These are phyloP conservation scores for Daldinia loculata DNA, from an alignment of 495 filamentous ascomycete species.

Conservation along the genomic window DNA sequence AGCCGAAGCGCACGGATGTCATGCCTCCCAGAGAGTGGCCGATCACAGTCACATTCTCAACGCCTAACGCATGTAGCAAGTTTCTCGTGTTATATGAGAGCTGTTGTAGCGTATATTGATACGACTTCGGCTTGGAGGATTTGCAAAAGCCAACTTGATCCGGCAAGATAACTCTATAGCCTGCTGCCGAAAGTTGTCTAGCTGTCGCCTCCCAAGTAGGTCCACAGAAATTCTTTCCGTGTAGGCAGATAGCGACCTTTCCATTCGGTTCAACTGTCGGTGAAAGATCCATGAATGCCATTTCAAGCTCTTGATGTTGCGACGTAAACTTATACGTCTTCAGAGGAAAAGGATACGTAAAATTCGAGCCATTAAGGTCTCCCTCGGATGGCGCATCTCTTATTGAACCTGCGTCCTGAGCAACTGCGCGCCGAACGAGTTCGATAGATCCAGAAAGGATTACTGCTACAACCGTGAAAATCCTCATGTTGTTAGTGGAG, in stretches of 20 bases:
- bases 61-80: conserved; percentile 45
- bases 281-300: conserved; percentile 58
- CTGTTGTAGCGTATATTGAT: conserved; percentile 56
- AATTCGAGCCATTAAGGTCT: conserved; percentile 54
- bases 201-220: conserved; percentile 54
- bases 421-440: conserved; percentile 14
- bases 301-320: conserved; percentile 50
- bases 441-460: conserved; percentile 20
- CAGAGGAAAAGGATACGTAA: conserved; percentile 56
- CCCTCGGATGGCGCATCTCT: conserved; percentile 39
- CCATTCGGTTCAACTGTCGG: conserved; percentile 39
- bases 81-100: conserved; percentile 52
- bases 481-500: conserved; percentile 21
- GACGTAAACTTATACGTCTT: conserved; percentile 51
- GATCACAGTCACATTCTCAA: conserved; percentile 50
- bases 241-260: conserved; percentile 51
- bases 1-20: conserved; percentile 52
- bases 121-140: conserved; percentile 53
- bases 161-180: conserved; percentile 56
- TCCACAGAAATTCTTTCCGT: conserved; percentile 59
- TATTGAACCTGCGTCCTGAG: conserved; percentile 37
- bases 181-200: conserved; percentile 41
- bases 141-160: conserved; percentile 62
- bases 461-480: conserved; percentile 9
- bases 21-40: conserved; percentile 61